phyloP scores from a whole-genome alignment of 2,329 filamentous ascomycete species.

The Pseudogymnoascus sp. region DNA sequence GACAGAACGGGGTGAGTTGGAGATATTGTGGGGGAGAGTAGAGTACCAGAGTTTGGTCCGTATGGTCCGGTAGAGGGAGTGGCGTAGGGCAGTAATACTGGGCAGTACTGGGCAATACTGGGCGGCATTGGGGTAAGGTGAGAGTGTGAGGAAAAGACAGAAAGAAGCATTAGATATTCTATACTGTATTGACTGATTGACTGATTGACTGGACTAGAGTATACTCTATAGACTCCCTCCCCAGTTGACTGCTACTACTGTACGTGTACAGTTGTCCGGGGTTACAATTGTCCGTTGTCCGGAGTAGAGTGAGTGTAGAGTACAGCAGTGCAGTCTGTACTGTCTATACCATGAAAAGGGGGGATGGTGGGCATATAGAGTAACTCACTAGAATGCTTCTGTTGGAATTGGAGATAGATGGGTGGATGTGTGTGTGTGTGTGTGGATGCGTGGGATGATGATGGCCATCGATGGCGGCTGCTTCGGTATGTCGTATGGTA shows the following conservation, averaged over 20 bases:
- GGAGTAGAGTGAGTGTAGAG: neutral
- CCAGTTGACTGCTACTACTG: neutral
- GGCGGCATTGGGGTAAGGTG: neutral
- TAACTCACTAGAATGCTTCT: neutral
- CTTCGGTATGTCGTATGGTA: neutral
- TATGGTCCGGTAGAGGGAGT: no score
- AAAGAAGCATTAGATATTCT: neutral
- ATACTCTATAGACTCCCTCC: neutral
- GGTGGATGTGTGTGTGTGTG: neutral
- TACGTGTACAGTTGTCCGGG: neutral
- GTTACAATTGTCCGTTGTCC: neutral
- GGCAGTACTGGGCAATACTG: neutral
- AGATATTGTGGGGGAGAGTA: neutral
- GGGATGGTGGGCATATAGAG: neutral
- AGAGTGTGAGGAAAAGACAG: neutral
- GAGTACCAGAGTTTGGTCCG: neutral
- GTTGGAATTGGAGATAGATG: neutral
- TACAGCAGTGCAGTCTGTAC: no score
- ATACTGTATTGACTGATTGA: neutral
- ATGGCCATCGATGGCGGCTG: neutral
- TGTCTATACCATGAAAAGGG: neutral
- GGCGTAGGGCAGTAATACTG: neutral
- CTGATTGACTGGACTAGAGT: neutral
- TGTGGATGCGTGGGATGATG: neutral
- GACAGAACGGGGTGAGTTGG: neutral